phyloP scores from a whole-genome alignment of 768 basidiomycete species.

The Inosperma sp. region DNA sequence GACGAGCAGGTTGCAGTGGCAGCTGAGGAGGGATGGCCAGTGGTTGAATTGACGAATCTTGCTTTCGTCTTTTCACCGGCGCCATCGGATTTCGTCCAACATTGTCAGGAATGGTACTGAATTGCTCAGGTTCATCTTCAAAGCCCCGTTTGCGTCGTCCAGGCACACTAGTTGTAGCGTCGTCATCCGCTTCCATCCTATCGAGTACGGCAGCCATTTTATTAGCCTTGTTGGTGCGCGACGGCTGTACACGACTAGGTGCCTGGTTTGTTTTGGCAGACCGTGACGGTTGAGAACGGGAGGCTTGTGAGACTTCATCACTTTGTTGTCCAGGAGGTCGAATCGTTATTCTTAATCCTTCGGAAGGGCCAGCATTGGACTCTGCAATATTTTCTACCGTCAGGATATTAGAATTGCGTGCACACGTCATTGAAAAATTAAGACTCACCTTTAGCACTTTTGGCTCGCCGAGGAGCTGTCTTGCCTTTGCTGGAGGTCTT shows the following conservation, averaged over 20 bases:
- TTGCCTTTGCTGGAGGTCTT: neutral
- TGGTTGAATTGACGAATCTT: neutral
- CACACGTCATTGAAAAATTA: neutral
- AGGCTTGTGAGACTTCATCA: neutral
- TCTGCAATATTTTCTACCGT: neutral
- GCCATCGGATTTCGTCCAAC: conserved; percentile 2
- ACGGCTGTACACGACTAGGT: conserved; percentile 3
- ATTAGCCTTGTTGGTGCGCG: neutral
- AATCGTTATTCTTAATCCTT: neutral
- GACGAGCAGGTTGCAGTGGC: neutral
- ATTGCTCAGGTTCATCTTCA: conserved; percentile 3
- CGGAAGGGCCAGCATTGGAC: neutral
- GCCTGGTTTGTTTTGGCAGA: neutral
- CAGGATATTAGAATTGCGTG: conserved; percentile 2
- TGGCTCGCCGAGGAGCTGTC: neutral
- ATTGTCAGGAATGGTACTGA: neutral
- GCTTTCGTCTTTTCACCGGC: conserved; percentile 4
- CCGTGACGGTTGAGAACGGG: neutral
- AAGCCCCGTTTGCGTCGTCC: neutral
- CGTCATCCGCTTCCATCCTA: neutral
- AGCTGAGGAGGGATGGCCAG: neutral
- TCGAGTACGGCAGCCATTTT: neutral
- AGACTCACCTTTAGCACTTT: conserved; percentile 1
- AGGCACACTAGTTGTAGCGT: conserved; percentile 6
- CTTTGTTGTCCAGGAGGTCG: neutral